Evolutionary conservation across 495 filamentous ascomycete species (phyloP).

Genomic region (Talaromyces wortmannii): DNA sequence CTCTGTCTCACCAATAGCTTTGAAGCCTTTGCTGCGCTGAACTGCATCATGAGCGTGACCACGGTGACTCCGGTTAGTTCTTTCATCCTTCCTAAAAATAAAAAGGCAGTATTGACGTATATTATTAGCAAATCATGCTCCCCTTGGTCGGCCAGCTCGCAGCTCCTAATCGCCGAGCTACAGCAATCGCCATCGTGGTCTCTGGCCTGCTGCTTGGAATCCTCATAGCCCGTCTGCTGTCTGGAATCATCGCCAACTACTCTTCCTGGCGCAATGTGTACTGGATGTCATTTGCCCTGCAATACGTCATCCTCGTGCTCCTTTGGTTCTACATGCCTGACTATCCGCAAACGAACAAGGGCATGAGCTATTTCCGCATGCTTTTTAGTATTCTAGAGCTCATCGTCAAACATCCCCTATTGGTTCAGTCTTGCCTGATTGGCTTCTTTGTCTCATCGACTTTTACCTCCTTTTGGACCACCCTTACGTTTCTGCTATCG

Average conservation of each 20-base stretch:
- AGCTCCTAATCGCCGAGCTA: conserved; percentile 58
- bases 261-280: conserved; percentile 71
- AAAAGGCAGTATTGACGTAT: too few relatives aligned
- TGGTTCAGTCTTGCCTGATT: conserved; percentile 59
- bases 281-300: conserved; percentile 70
- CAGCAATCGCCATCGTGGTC: conserved; percentile 63
- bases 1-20: conserved; percentile 65
- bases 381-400: conserved; percentile 57
- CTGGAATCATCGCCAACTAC: conserved; percentile 66
- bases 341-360: conserved; percentile 67
- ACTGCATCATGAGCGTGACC: conserved; percentile 62
- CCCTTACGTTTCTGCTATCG: conserved; percentile 71
- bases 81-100: too few relatives aligned
- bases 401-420: conserved; percentile 54
- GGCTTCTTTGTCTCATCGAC: conserved; percentile 47
- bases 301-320: conserved; percentile 57
- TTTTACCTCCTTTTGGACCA: conserved; percentile 78
- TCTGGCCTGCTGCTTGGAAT: conserved; percentile 74
- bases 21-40: conserved; percentile 56
- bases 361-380: conserved; percentile 53
- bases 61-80: conserved; percentile 64
- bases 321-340: conserved; percentile 75
- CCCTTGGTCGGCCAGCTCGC: conserved; percentile 78
- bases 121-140: conserved; percentile 61
- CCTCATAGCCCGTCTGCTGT: conserved; percentile 68